A percentile compares a stretch with the other conserved stretches of the same genome.
Conservation (phyloP, 306 rosid species). For the Dalbergia cultrata region DNA sequence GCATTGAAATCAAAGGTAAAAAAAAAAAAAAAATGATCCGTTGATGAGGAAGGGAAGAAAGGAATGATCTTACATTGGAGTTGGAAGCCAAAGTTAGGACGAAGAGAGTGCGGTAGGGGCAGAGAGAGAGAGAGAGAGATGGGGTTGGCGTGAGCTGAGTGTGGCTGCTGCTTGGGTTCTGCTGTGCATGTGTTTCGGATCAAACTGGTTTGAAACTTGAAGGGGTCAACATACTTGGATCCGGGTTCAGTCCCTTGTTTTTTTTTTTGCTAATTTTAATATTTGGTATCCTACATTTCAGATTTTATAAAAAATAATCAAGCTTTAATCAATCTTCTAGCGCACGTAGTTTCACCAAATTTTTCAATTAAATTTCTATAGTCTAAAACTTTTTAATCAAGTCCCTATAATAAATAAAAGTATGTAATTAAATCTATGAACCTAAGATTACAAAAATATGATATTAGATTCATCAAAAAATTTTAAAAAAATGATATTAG, state of each 20-base stretch:
- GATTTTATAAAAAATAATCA: no score
- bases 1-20: background rate
- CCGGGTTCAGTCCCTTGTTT: background rate
- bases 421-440: no score
- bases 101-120: background rate
- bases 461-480: no score
- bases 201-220: background rate
- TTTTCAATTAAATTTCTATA: no score
- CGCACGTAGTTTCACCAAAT: no score
- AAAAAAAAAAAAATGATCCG: background rate
- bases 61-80: constrained; percentile 45
- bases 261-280: background rate
- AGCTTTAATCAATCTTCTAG: no score
- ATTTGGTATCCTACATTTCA: no score
- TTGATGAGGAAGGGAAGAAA: background rate
- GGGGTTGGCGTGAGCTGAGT: background rate
- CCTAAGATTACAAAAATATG: no score
- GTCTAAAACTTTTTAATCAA: no score
- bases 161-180: background rate
- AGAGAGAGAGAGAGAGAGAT: background rate
- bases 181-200: constrained; percentile 16
- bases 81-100: background rate
- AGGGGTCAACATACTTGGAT: background rate
- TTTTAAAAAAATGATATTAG: no score
- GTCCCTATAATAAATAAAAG: no score